Base-by-base conservation (phyloP, 495 filamentous ascomycete genomes). In the Hypoxylon lenormandii region DNA sequence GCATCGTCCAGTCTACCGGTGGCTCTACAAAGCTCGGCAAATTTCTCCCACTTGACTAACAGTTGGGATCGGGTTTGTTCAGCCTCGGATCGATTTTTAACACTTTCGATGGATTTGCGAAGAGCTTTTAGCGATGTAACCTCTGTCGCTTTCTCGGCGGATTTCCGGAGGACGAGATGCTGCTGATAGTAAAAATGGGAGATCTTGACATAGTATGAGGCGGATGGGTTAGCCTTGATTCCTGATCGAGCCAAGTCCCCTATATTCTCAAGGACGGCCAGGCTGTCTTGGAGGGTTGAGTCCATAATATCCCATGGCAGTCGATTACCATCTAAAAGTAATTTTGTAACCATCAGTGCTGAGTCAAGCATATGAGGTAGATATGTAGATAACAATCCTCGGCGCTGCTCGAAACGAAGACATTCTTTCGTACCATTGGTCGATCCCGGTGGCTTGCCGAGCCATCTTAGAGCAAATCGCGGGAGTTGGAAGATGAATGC, bases 161-260 rank as follows among this genome's bases (percentile, higher is more conserved):
- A 30, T 28, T 78, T 75, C 26, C 76, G 74, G 36, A 84, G 72
- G 10, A 64, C 57, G 5, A 79, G 66, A 66, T 80, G 84, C 19
- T 89, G 85, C 18, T 87, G 81, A 82, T 91, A 95, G 73, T 92
- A 94, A 13, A 92, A 80, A 74, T 94, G 92, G 0, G 92, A 95
- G 26, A 96, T 81, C 73, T 89, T 84, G 22, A 87, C 81, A 50
- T 86, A 74, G 76, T 84, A 83, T 15, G 78, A 80, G 15, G 70
- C 55, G 8, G 75, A 71, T 3, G 77, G 61, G n/a, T 76, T 76
- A 5, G 60, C 58, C 11, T 72, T 74, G 23, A 64, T 64, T 15
- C 81, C 74, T 11, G 62, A 36, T 66, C 28, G 54, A 18, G 19
- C 70, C 50, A 49, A 60, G 50, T 80, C 73, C 5, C 80, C 79